Evolutionary conservation across 2,329 filamentous ascomycete species (phyloP).

Genomic region (Monilinia fructicola): DNA sequence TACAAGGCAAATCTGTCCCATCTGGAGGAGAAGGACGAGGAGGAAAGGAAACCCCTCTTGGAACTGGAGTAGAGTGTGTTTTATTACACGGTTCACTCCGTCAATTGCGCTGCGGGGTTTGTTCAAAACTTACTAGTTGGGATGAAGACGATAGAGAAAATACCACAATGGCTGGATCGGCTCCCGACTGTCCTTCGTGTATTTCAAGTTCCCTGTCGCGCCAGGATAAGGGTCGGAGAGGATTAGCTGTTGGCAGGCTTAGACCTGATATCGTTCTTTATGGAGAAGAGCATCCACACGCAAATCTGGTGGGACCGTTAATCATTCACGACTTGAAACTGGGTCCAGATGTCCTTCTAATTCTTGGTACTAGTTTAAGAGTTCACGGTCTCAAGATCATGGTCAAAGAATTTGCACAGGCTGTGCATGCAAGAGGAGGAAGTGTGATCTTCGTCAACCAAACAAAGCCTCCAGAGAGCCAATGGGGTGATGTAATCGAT

Average conservation of each 20-base stretch:
- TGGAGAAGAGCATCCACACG: constrained; percentile 69
- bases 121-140: constrained; percentile 58
- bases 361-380: constrained; percentile 68
- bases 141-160: constrained; percentile 51
- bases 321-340: constrained; percentile 66
- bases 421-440: constrained; percentile 63
- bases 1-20: constrained; percentile 44
- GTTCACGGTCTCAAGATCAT: constrained; percentile 72
- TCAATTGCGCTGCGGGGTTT: constrained; percentile 62
- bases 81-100: constrained; percentile 70
- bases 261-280: constrained; percentile 73
- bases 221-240: constrained; percentile 64
- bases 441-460: constrained; percentile 73
- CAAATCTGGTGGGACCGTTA: constrained; percentile 66
- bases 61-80: constrained; percentile 50
- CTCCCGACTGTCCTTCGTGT: constrained; percentile 67
- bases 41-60: constrained; percentile 32
- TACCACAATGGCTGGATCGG: constrained; percentile 56
- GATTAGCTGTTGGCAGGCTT: constrained; percentile 65
- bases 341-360: constrained; percentile 65
- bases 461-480: constrained; percentile 69
- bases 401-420: constrained; percentile 69
- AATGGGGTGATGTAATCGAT: constrained; percentile 71
- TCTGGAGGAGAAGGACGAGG: constrained; percentile 37
- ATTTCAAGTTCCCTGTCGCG: constrained; percentile 60